These are phyloP conservation scores for Rhododendron griersonianum DNA, from an alignment of 148 eudicot species.

Conservation along the genomic window DNA sequence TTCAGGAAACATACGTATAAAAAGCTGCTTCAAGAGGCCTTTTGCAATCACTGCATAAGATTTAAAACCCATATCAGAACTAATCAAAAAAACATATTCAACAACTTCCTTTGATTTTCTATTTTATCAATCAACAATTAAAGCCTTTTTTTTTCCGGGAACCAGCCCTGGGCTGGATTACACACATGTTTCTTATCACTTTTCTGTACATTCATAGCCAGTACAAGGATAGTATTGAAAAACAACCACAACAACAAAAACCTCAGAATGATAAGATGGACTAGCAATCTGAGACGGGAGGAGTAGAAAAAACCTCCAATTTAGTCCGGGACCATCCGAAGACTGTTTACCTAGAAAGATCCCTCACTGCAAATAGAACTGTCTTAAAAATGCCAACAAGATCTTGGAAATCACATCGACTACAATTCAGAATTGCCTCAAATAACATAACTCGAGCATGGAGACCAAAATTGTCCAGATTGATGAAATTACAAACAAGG, in stretches of 20 bases:
- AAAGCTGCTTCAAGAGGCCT: constrained; percentile 64
- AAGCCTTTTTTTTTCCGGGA: background rate
- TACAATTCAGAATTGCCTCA: background rate
- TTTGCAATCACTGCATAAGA: constrained; percentile 54
- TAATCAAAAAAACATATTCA: too few species aligned
- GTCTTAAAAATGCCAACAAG: background rate
- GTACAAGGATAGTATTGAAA: background rate
- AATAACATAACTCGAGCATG: background rate
- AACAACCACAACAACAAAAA: background rate
- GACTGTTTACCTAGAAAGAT: background rate
- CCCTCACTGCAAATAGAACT: background rate
- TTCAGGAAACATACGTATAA: constrained; percentile 52
- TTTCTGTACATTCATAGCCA: background rate
- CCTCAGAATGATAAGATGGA: background rate
- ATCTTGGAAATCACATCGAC: background rate
- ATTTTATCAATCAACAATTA: background rate
- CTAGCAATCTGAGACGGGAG: background rate
- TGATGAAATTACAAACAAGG: background rate
- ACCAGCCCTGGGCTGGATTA: background rate
- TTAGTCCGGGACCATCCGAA: background rate
- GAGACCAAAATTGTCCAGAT: background rate
- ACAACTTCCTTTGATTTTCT: background rate
- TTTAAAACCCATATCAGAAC: background rate
- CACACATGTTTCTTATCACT: background rate
- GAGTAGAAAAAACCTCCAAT: background rate